Percentiles rank a stretch among this genome's conserved stretches.
Conservation (phyloP, 164 flowering plant genomes). For the Macadamia tetraphylla region DNA sequence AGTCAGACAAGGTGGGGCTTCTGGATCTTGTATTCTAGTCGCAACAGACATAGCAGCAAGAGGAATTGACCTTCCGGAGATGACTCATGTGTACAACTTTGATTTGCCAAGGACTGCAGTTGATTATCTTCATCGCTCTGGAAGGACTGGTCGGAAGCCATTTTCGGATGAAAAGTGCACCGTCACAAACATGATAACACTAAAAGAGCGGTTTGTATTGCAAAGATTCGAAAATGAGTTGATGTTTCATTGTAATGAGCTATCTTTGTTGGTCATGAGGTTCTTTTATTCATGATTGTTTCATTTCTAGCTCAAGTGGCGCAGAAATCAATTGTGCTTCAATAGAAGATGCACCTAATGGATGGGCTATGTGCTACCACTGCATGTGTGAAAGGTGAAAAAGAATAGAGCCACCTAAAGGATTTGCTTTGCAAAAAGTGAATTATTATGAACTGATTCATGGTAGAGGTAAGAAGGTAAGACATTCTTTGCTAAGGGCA, state of each 20-base stretch:
- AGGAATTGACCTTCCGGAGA: conserved; percentile 90
- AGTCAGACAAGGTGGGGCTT: conserved; percentile 57
- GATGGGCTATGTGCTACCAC: no score
- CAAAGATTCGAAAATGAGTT: conserved; percentile 79
- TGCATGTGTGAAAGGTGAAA: no score
- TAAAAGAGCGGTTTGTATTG: conserved; percentile 76
- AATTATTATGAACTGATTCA: no score
- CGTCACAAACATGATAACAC: conserved; percentile 59
- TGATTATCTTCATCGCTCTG: conserved; percentile 92
- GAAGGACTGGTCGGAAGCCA: conserved; percentile 84
- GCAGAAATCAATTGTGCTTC: no score
- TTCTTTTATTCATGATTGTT: no score
- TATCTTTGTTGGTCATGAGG: conserved; percentile 17
- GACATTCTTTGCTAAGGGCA: no score
- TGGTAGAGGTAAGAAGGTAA: no score
- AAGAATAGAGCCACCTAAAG: no score
- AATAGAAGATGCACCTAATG: no score
- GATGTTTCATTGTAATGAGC: conserved; percentile 68
- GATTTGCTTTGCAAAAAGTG: no score
- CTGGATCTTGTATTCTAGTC: conserved; percentile 62
- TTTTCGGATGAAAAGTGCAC: conserved; percentile 65
- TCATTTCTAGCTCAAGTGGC: no score
- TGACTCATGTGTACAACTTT: conserved; percentile 89
- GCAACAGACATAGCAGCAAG: conserved; percentile 93
- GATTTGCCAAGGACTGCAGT: conserved; percentile 80